Conservation (phyloP, 2,329 filamentous ascomycete genomes). For the Phialophora expanda region DNA sequence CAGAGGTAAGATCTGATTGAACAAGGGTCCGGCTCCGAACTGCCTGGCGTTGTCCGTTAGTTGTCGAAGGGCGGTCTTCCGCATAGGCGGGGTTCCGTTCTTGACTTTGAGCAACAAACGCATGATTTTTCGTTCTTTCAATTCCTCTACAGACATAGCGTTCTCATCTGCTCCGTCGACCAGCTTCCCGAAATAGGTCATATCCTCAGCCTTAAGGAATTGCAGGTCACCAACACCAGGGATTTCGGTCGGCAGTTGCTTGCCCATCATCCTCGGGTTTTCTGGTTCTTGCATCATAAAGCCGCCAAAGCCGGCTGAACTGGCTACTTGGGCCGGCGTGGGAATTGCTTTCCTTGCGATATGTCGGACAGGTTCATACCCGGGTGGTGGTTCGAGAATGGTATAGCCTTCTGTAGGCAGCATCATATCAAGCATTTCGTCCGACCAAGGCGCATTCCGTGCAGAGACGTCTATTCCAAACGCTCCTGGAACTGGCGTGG, state of each 20-base stretch:
- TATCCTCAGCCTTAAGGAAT: slow-evolving; percentile 98
- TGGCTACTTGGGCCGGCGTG: slow-evolving; percentile 68
- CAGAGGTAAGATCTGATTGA: slow-evolving; percentile 95
- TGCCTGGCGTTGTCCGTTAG: slow-evolving; percentile 96
- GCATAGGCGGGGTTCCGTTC: slow-evolving; percentile 97
- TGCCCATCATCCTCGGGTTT: slow-evolving; percentile 78
- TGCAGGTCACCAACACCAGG: slow-evolving; percentile 94
- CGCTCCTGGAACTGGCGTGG: slow-evolving; percentile 67
- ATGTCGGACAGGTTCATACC: slow-evolving; percentile 83
- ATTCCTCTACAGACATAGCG: slow-evolving; percentile 85
- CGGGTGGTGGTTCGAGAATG: slow-evolving; percentile 84
- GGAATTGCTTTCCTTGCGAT: slow-evolving; percentile 75
- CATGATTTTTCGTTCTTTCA: slow-evolving; percentile 99
- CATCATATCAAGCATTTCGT: slow-evolving; percentile 92
- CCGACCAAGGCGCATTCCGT: slow-evolving; percentile 74
- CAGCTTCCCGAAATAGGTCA: slow-evolving; percentile 97
- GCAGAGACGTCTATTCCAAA: slow-evolving; percentile 82
- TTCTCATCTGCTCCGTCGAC: slow-evolving; percentile 94
- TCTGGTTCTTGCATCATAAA: slow-evolving; percentile 99
- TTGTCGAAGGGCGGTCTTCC: slow-evolving; percentile 95
- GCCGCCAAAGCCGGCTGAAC: slow-evolving; percentile 68
- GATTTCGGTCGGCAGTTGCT: slow-evolving; percentile 92
- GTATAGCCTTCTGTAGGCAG: slow-evolving; percentile 92
- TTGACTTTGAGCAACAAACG: slow-evolving; percentile 95
- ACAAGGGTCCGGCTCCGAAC: slow-evolving; percentile 90